These are phyloP conservation scores for Cystobasidium slooffiae DNA, from an alignment of 1,284 basidiomycete genomes.

Conservation along the genomic window DNA sequence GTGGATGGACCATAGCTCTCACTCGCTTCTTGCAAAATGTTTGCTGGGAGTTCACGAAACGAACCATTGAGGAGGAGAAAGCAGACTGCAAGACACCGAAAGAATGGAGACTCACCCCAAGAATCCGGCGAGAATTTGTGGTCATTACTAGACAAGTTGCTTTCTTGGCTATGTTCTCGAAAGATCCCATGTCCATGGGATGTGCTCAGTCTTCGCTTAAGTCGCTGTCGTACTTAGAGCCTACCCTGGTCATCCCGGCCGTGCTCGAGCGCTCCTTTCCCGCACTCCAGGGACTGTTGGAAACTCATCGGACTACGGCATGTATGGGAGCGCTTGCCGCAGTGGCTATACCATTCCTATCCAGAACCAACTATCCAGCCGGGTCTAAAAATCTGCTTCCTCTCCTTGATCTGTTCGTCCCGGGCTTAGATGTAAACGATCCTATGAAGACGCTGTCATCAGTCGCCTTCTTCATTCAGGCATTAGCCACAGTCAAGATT, in stretches of 20 bases:
- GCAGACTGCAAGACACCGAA: slow-evolving; percentile 78
- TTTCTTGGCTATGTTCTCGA: slow-evolving; percentile 92
- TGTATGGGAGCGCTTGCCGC: slow-evolving; percentile 86
- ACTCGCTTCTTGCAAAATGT: slow-evolving; percentile 79
- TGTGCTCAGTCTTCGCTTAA: slow-evolving; percentile 67
- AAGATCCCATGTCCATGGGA: slow-evolving; percentile 63
- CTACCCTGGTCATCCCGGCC: slow-evolving; percentile 85
- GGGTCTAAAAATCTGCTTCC: slow-evolving; percentile 89
- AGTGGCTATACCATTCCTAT: slow-evolving; percentile 76
- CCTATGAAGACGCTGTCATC: slow-evolving; percentile 78
- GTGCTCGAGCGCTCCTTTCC: slow-evolving; percentile 88
- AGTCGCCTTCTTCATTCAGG: slow-evolving; percentile 55
- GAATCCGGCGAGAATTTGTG: slow-evolving; percentile 83
- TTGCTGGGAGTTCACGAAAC: slow-evolving; percentile 80
- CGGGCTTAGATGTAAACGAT: slow-evolving; percentile 94
- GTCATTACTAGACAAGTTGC: slow-evolving; percentile 81
- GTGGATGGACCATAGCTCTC: slow-evolving; percentile 61
- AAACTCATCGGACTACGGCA: slow-evolving; percentile 90
- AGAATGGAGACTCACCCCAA: slow-evolving; percentile 74
- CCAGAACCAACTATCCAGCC: slow-evolving; percentile 73
- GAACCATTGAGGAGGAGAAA: slow-evolving; percentile 81
- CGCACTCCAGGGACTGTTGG: slow-evolving; percentile 89
- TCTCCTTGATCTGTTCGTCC: slow-evolving; percentile 84
- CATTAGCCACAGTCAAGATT: slow-evolving; percentile 65
- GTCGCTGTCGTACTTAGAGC: slow-evolving; percentile 78